Conservation (phyloP, 2,329 filamentous ascomycete genomes). For the Arthrinium phaeospermum region DNA sequence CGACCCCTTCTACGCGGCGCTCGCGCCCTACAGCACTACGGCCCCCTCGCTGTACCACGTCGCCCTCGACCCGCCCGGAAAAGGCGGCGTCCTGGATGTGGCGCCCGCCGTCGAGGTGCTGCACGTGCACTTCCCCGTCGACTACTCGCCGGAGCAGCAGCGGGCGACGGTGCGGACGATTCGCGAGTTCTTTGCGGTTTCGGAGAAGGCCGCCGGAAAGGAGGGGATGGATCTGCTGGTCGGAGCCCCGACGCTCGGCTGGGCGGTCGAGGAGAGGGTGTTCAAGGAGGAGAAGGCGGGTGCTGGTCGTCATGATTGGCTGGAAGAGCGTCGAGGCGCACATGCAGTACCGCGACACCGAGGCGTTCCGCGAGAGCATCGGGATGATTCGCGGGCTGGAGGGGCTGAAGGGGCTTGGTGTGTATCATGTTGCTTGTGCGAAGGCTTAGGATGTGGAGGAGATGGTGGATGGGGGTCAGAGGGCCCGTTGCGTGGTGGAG, state of each 20-base stretch:
- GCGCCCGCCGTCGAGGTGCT: slow-evolving; percentile 8
- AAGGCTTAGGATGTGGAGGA: background rate
- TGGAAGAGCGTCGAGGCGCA: slow-evolving; percentile 18
- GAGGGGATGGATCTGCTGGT: background rate
- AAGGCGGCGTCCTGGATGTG: background rate
- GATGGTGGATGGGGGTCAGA: background rate
- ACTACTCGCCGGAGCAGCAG: background rate
- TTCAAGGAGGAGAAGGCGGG: background rate
- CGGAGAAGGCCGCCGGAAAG: background rate
- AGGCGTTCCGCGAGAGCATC: background rate
- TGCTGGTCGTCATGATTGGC: background rate
- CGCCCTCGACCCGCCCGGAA: background rate
- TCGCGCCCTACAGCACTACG: background rate
- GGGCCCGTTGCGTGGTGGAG: too few relatives aligned
- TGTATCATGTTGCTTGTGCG: background rate
- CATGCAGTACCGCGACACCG: slow-evolving; percentile 10
- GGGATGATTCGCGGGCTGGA: slow-evolving; percentile 1
- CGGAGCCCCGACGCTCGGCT: background rate
- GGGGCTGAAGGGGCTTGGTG: background rate
- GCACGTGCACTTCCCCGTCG: background rate
- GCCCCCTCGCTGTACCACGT: background rate
- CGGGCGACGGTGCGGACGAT: background rate
- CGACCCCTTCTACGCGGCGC: background rate
- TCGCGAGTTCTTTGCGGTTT: background rate
- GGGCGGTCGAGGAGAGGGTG: slow-evolving; percentile 6